Base-by-base conservation (phyloP, 768 basidiomycete genomes). In the Lactarius pseudohatsudake region DNA sequence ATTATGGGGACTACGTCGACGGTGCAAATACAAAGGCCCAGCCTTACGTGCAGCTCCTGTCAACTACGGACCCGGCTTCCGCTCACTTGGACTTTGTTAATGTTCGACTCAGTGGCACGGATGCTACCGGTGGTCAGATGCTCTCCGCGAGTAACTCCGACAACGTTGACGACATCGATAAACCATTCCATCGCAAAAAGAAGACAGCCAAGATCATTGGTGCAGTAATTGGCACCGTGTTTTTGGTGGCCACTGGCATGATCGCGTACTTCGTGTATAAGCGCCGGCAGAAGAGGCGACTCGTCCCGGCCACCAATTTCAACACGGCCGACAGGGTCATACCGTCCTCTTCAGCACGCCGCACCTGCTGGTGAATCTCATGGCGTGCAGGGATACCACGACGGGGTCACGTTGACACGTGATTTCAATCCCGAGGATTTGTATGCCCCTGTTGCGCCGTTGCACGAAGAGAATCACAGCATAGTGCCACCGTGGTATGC, bases 1-100 rank as follows among this genome's bases (percentile, higher is more conserved):
- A 89, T 74, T 89, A 83, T 69, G 89, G 89, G 43, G 81, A 88
- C 74, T 84, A 86, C 74, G 76, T 86, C 65, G 75, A 82, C 57
- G 81, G 77, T 57, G 69, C 75, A 13, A 65, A 77, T 18, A 73
- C 74, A 18, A 74, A 76, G 54, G 73, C 75, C 57, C 79, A 75
- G 34, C 87, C 89, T 0, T 91, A 81, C 76, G 78, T 89, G 53
- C 89, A 91, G 71, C 76, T 91, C 18, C 79, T 87, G 53, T 80
- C 87, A 0, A 77, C 79, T 11, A 90, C 89, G 10, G 76, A 81
- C 60, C 77, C 85, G 69, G 72, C 76, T 34, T 70, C 78, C 5
- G 74, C 80, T 57, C 79, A 79, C 72, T 22, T 62, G 26, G 77
- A 79, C 65, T 79, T 79, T 66, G 70, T 78, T 34, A 67, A 68